phyloP scores from a whole-genome alignment of 2,329 filamentous ascomycete species.

The Alternaria rosae region DNA sequence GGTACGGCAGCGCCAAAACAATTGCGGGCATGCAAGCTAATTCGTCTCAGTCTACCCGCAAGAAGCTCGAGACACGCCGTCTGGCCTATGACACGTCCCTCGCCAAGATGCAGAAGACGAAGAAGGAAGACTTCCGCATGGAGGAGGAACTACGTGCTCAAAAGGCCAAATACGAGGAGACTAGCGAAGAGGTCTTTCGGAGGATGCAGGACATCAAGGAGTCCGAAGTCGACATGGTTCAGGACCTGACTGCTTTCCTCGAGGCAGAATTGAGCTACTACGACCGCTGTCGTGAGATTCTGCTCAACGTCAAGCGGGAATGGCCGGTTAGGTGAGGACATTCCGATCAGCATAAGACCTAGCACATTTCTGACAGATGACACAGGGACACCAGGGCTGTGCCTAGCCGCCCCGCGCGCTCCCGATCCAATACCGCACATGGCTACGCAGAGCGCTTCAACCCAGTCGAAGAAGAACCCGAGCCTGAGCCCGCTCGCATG shows the following conservation, averaged over 20 bases:
- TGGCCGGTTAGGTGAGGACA: slow-evolving; percentile 68
- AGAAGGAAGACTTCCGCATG: slow-evolving; percentile 89
- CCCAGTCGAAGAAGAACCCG: slow-evolving; percentile 64
- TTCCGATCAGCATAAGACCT: background rate
- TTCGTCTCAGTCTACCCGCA: slow-evolving; percentile 71
- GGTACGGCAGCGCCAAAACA: slow-evolving; percentile 59
- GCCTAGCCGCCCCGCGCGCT: slow-evolving; percentile 56
- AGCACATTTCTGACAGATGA: slow-evolving; percentile 23
- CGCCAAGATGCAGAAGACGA: slow-evolving; percentile 89
- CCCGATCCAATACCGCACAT: slow-evolving; percentile 70
- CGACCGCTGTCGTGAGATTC: slow-evolving; percentile 86
- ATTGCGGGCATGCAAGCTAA: slow-evolving; percentile 18
- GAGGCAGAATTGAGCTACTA: slow-evolving; percentile 92
- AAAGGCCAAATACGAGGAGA: slow-evolving; percentile 96
- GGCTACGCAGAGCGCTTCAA: slow-evolving; percentile 68
- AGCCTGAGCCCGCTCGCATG: slow-evolving; percentile 59
- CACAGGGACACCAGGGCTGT: slow-evolving; percentile 36
- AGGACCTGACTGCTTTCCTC: slow-evolving; percentile 80
- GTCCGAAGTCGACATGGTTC: slow-evolving; percentile 81
- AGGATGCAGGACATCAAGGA: slow-evolving; percentile 98
- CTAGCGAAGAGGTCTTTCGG: slow-evolving; percentile 87
- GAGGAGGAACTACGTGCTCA: slow-evolving; percentile 91
- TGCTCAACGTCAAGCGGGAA: slow-evolving; percentile 72
- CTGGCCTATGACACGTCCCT: slow-evolving; percentile 90
- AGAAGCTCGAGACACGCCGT: slow-evolving; percentile 90